Percentiles rank a stretch among this genome's conserved stretches.
phyloP scores from a whole-genome alignment of 805 yeast genomes.

The Brettanomyces sp. region DNA sequence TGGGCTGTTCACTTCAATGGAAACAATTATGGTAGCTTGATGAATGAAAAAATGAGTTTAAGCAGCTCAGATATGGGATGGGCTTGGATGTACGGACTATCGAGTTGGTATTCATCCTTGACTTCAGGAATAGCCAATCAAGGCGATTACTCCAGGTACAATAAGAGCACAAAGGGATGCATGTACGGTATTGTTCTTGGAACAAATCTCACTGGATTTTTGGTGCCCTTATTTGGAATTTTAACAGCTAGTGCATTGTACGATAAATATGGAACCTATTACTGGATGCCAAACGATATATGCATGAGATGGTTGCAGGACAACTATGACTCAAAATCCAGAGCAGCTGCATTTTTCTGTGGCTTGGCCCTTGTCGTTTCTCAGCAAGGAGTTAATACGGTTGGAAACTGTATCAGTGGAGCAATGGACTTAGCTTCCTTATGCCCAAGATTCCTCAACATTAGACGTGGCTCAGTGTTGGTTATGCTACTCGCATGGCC shows the following conservation, averaged over 20 bases:
- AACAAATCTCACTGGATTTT: conserved; percentile 16
- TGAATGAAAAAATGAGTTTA: conserved; percentile 5
- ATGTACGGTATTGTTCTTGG: conserved; percentile 29
- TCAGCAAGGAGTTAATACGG: conserved; percentile 30
- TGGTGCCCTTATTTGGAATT: conserved; percentile 37
- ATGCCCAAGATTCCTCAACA: conserved; percentile 33
- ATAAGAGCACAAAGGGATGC: conserved; percentile 8
- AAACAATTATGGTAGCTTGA: conserved; percentile 5
- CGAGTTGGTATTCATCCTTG: conserved; percentile 30
- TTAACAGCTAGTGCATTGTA: conserved; percentile 34
- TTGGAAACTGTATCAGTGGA: conserved; percentile 34
- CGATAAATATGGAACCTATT: conserved; percentile 13
- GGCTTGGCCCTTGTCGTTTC: conserved; percentile 29
- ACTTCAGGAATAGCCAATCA: conserved; percentile 31
- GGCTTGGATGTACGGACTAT: conserved; percentile 33
- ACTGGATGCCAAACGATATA: conserved; percentile 40
- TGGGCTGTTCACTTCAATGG: conserved; percentile 10
- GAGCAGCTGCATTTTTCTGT: conserved; percentile 42
- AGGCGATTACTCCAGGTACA: conserved; percentile 28
- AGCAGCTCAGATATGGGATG: conserved; percentile 22
- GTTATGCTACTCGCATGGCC: conserved; percentile 27
- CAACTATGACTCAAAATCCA: conserved; percentile 28
- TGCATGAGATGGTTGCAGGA: conserved; percentile 31
- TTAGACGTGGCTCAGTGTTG: conserved; percentile 37
- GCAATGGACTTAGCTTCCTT: conserved; percentile 44